Evolutionary conservation across 169 alveolate species (phyloP).

Genomic region (Eimeria tenella): DNA sequence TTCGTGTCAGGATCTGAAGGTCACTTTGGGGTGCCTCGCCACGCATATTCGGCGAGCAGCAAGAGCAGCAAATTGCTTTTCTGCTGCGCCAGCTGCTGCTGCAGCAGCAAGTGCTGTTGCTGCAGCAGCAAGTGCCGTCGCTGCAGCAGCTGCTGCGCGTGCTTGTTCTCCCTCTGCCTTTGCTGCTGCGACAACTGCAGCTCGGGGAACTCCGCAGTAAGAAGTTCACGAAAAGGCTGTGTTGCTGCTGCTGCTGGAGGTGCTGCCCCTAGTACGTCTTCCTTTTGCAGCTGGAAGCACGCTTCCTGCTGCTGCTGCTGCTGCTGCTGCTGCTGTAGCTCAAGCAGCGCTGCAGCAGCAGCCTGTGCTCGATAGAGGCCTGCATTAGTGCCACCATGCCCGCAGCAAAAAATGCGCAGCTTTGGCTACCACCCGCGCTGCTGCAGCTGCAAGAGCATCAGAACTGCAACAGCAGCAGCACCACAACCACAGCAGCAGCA

Average conservation of each 20-base stretch:
- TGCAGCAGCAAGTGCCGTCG: conserved; percentile 17
- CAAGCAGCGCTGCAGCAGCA: conserved; percentile 34
- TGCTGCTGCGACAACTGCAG: not conserved
- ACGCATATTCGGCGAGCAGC: conserved; percentile 27
- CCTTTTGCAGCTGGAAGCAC: not conserved
- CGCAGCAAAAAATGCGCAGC: not conserved
- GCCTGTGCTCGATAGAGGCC: conserved; percentile 32
- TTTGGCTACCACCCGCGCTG: not conserved
- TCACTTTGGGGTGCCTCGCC: conserved; percentile 44
- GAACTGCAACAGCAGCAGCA: not conserved
- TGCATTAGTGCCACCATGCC: not conserved
- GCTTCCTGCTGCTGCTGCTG: conserved; percentile 6
- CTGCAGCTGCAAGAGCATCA: not conserved
- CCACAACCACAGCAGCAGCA: not conserved
- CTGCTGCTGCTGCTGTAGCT: conserved; percentile 51
- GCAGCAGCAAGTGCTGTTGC: conserved; percentile 6
- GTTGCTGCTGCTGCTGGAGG: not conserved
- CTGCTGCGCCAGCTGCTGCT: conserved; percentile 49
- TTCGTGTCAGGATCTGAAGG: too few relatives aligned
- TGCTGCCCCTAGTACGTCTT: conserved; percentile 13
- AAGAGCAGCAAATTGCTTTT: conserved; percentile 2
- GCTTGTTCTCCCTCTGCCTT: not conserved
- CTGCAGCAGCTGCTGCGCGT: conserved; percentile 9
- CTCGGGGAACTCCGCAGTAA: conserved; percentile 45
- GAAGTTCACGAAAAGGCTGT: not conserved